phyloP scores from a whole-genome alignment of 1,284 basidiomycete species.

The Trichosporon ovoides region DNA sequence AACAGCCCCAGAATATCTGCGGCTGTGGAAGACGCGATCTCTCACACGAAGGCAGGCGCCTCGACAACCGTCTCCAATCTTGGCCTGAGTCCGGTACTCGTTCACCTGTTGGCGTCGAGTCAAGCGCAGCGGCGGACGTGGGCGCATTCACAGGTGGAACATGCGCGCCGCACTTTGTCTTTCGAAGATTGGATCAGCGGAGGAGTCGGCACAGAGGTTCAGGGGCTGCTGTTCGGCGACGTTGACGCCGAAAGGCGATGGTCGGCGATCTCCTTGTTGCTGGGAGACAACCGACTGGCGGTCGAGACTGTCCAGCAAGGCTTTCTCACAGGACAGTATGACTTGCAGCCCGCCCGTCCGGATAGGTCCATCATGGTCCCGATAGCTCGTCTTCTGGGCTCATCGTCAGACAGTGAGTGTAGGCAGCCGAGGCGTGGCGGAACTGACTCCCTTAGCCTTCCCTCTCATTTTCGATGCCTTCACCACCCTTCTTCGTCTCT shows the following conservation, averaged over 20 bases:
- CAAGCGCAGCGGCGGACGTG: conserved; percentile 20
- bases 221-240: conserved; percentile 20
- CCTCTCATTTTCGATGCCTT: conserved; percentile 55
- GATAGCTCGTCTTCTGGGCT: conserved; percentile 46
- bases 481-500: conserved; percentile 52
- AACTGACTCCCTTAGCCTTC: conserved; percentile 59
- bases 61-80: conserved; percentile 15
- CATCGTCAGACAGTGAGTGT: conserved; percentile 54
- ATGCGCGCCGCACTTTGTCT: conserved; percentile 19
- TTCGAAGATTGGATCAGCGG: conserved; percentile 32
- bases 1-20: conserved; percentile 53
- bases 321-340: conserved; percentile 27
- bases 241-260: conserved; percentile 18
- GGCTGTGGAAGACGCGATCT: conserved; percentile 25
- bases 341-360: conserved; percentile 17
- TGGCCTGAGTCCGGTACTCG: conserved; percentile 28
- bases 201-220: conserved; percentile 32
- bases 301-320: conserved; percentile 31
- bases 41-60: not conserved
- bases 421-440: conserved; percentile 24
- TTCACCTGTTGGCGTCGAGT: conserved; percentile 25
- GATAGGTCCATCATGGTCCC: conserved; percentile 34
- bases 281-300: conserved; percentile 23
- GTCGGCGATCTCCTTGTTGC: conserved; percentile 20
- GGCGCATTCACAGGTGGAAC: conserved; percentile 28